These are phyloP conservation scores for Xerocomus nothofagi DNA, from an alignment of 1,284 basidiomycete genomes.

Conservation along the genomic window DNA sequence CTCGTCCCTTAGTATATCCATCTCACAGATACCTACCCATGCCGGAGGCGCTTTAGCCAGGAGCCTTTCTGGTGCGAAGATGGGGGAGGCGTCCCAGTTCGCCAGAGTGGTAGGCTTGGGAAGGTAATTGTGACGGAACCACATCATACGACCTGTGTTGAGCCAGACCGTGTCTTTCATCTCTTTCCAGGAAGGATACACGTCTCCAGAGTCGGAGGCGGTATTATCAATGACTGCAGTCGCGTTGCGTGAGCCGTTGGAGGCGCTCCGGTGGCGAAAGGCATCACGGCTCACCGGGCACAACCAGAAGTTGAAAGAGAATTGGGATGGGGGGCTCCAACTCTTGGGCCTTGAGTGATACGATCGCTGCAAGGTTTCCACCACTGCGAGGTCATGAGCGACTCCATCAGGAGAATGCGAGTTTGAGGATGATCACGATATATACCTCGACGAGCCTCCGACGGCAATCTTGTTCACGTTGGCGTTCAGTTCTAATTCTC, in stretches of 20 bases:
- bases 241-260: background rate
- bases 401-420: too few species aligned
- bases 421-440: too few species aligned
- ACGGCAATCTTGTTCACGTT: conserved; percentile 49
- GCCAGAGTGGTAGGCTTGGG: conserved; percentile 58
- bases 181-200: conserved; percentile 55
- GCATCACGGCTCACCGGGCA: conserved; percentile 42
- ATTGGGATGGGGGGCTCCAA: conserved; percentile 53
- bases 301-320: conserved; percentile 63
- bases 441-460: conserved; percentile 69
- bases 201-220: conserved; percentile 36
- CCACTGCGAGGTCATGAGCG: conserved; percentile 48
- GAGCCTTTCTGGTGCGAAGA: conserved; percentile 59
- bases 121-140: conserved; percentile 70
- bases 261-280: background rate
- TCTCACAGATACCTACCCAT: conserved; percentile 64
- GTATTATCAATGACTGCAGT: conserved; percentile 64
- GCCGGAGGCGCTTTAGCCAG: conserved; percentile 54
- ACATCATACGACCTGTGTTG: conserved; percentile 62
- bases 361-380: conserved; percentile 68
- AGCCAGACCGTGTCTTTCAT: conserved; percentile 63
- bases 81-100: conserved; percentile 69
- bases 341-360: conserved; percentile 61
- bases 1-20: conserved; percentile 69
- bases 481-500: conserved; percentile 39